Evolutionary conservation across 2,329 filamentous ascomycete species (phyloP), one percentile per base, ranked within the genome.

Genomic region (Neobulgaria alba): DNA sequence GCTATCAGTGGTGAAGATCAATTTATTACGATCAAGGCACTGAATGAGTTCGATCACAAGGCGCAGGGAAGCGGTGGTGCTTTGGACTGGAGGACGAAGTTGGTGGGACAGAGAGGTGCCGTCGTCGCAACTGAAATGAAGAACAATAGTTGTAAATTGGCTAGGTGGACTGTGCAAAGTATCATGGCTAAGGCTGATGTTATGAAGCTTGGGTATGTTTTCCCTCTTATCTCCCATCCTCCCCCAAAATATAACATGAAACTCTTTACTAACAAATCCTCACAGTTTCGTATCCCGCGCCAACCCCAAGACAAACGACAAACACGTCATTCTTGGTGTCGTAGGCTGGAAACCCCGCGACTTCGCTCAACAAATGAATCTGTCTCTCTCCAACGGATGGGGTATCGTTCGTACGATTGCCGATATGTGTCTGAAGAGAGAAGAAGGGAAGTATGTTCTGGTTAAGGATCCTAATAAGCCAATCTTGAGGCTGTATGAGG

Each of bases 101-200:
- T 98, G 46, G 84, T 85, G 50, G 87, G 82, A 56, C 89, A 95
- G 71, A 84, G 92, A 58, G 92, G 92, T 79, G 92, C 92, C 42
- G 90, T 98, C 32, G 85, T 98, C 18, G 92, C 92, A 15, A 98
- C 92, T 10, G 92, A 98, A 72, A 98, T 98, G 92, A 98, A 98
- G 85, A 98, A 98, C 79, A 98, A 98, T 77, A 88, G 81, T 61
- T 94, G 87, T 83, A 98, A 98, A 74, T 81, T 98, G 49, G 92
- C 92, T 43, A 76, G 92, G 63, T 98, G 92, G 92, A 95, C 92
- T 21, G 87, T 90, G 32, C 92, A 98, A 73, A 86, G 84, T 60
- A 95, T 98, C 60, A 78, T 98, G 43, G 89, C 90, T 63, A 89
- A 89, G 69, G 89, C 92, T n/a, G 92, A 98, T 62, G 74, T 88